A percentile compares a stretch with the other conserved stretches of the same genome.
Evolutionary conservation across 1,139 yeast genomes (phyloP).

Genomic region (Yamadazyma conglobata): DNA sequence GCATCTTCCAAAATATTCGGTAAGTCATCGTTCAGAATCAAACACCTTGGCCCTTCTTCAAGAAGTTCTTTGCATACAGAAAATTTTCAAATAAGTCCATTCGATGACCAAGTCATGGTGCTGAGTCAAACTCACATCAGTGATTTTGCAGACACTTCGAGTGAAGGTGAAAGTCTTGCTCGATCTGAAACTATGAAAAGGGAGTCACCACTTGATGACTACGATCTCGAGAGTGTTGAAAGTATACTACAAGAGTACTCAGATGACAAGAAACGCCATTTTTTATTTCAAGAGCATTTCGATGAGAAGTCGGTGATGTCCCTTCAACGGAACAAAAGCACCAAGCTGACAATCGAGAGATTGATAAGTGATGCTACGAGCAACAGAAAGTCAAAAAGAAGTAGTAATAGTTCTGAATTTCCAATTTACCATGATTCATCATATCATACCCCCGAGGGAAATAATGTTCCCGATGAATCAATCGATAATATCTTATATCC

Average conservation of each 20-base stretch:
- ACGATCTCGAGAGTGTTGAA: conserved; percentile 32
- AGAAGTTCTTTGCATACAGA: too few species aligned
- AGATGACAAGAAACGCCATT: conserved; percentile 13
- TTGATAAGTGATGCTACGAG: conserved; percentile 6
- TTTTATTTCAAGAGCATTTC: conserved; percentile 31
- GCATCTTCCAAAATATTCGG: conserved; percentile 2
- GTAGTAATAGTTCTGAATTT: conserved; percentile 3
- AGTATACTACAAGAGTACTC: conserved; percentile 32
- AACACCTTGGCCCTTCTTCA: too few species aligned
- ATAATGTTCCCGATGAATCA: too few species aligned
- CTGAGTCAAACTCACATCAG: conserved; percentile 21
- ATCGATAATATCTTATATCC: too few species aligned
- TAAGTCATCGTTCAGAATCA: neutral
- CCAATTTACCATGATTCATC: conserved; percentile 7
- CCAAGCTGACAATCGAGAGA: conserved; percentile 7
- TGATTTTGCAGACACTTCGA: conserved; percentile 44
- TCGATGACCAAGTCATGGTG: too few species aligned
- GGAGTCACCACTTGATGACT: conserved; percentile 18
- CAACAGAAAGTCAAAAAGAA: conserved; percentile 1
- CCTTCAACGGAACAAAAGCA: conserved; percentile 7
- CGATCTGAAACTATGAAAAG: conserved; percentile 8
- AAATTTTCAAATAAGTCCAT: too few species aligned
- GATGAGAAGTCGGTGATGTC: conserved; percentile 18
- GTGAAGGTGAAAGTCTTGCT: conserved; percentile 17
- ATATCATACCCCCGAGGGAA: too few species aligned